phyloP scores from a whole-genome alignment of 768 basidiomycete species.

The Leccinellum rugosiceps region DNA sequence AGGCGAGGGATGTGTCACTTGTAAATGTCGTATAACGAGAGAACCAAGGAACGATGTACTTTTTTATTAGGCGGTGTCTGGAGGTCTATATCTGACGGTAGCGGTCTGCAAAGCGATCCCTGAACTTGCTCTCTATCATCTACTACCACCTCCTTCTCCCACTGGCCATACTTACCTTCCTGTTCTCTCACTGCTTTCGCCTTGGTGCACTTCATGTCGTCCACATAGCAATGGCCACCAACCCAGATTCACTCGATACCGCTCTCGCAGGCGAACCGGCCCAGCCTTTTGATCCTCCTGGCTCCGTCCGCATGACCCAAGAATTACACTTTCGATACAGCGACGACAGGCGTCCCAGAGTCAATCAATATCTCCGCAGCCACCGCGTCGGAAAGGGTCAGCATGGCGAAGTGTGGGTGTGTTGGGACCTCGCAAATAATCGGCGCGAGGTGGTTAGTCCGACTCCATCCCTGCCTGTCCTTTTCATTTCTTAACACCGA shows the following conservation, averaged over 20 bases:
- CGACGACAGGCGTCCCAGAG: conserved; percentile 43
- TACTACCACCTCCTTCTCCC: conserved; percentile 11
- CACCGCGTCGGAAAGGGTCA: conserved; percentile 81
- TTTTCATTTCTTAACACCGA: conserved; percentile 7
- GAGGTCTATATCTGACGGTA: conserved; percentile 19
- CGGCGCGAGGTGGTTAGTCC: conserved; percentile 47
- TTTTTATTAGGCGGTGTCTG: conserved; percentile 29
- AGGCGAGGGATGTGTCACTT: conserved; percentile 5
- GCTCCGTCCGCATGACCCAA: conserved; percentile 49
- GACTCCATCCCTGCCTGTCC: conserved; percentile 5
- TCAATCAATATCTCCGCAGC: conserved; percentile 86
- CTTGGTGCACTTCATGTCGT: conserved; percentile 25
- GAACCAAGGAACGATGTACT: conserved; percentile 11
- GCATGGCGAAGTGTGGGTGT: conserved; percentile 86
- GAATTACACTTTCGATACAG: conserved; percentile 40
- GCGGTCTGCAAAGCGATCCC: conserved; percentile 11
- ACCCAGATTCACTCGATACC: conserved; percentile 22
- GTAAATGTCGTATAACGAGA: conserved; percentile 14
- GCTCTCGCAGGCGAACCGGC: conserved; percentile 36
- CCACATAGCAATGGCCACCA: conserved; percentile 23
- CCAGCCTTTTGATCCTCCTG: conserved; percentile 38
- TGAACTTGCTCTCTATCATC: conserved; percentile 16
- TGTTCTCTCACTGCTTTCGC: conserved; percentile 8
- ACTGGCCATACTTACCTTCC: conserved; percentile 13
- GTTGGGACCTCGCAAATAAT: conserved; percentile 47